A percentile compares a stretch with the other conserved stretches of the same genome.
Evolutionary conservation across 2,329 filamentous ascomycete genomes (phyloP).

Genomic region (Thelonectria olida): DNA sequence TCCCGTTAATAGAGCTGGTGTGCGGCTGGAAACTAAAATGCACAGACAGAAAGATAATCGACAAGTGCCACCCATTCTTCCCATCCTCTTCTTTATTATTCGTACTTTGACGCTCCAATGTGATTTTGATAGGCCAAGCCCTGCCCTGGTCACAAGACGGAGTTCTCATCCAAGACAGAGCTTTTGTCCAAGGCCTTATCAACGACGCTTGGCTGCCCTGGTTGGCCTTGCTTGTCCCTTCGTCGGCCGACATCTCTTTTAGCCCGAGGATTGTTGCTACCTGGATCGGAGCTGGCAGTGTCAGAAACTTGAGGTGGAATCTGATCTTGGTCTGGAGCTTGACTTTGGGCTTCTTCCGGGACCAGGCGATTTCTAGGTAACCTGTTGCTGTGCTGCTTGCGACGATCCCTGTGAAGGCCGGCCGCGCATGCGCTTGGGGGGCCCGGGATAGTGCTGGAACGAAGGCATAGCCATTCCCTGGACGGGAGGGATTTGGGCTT

Average conservation of each 20-base stretch:
- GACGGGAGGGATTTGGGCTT: constrained; percentile 38
- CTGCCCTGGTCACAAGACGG: too few species aligned
- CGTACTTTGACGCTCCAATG: constrained; percentile 3
- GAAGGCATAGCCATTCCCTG: constrained; percentile 40
- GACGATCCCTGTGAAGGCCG: constrained; percentile 34
- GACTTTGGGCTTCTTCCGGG: too few species aligned
- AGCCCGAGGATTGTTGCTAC: too few species aligned
- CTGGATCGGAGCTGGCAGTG: too few species aligned
- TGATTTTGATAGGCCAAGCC: too few species aligned
- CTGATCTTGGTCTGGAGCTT: too few species aligned
- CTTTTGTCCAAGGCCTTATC: too few species aligned
- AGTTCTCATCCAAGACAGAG: too few species aligned
- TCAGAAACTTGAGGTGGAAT: too few species aligned
- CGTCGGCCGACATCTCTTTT: too few species aligned
- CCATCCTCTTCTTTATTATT: constrained; percentile 8
- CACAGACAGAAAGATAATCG: not conserved
- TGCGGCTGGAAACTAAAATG: constrained; percentile 20
- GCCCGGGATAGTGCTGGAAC: constrained; percentile 42
- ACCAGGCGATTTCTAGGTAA: constrained; percentile 3
- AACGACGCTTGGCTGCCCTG: too few species aligned
- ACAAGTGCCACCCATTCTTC: not conserved
- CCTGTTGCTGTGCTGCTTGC: constrained; percentile 14
- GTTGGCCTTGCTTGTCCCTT: too few species aligned
- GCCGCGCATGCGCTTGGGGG: constrained; percentile 43
- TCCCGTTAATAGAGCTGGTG: constrained; percentile 19